Percentiles rank a stretch among this genome's conserved stretches.
These are phyloP conservation scores for Oenanthe javanica DNA, from an alignment of 140 eudicot genomes.

Conservation along the genomic window DNA sequence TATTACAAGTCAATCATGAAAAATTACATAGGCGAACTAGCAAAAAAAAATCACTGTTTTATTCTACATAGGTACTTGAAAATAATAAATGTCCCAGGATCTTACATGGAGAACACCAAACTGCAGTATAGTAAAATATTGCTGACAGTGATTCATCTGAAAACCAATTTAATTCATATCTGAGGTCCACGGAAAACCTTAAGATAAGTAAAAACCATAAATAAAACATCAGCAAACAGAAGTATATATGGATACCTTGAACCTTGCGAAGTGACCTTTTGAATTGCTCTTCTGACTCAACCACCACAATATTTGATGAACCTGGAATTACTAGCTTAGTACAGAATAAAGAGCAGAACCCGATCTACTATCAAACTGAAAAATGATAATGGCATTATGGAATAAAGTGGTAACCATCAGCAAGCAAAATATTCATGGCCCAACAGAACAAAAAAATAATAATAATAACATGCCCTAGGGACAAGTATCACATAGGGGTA, in stretches of 20 bases:
- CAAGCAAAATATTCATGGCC: background rate
- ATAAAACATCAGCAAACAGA: constrained; percentile 1
- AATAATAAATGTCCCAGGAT: background rate
- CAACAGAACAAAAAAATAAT: background rate
- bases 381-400: background rate
- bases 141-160: constrained; percentile 88
- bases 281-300: constrained; percentile 73
- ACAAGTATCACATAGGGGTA: background rate
- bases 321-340: constrained; percentile 34
- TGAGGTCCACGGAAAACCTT: constrained; percentile 13
- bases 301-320: constrained; percentile 48
- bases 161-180: constrained; percentile 19
- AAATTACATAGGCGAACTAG: background rate
- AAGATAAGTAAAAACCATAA: background rate
- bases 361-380: background rate
- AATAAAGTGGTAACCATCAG: background rate
- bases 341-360: constrained; percentile 1
- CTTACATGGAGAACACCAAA: constrained; percentile 99
- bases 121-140: constrained; percentile 90
- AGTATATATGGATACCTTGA: constrained; percentile 40
- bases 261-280: constrained; percentile 64
- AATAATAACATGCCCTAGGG: background rate
- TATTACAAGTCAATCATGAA: background rate
- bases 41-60: background rate
- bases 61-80: background rate